A percentile compares a stretch with the other conserved stretches of the same genome.
These are phyloP conservation scores for Podospora pseudoanserina DNA, from an alignment of 495 filamentous ascomycete species.

Conservation along the genomic window DNA sequence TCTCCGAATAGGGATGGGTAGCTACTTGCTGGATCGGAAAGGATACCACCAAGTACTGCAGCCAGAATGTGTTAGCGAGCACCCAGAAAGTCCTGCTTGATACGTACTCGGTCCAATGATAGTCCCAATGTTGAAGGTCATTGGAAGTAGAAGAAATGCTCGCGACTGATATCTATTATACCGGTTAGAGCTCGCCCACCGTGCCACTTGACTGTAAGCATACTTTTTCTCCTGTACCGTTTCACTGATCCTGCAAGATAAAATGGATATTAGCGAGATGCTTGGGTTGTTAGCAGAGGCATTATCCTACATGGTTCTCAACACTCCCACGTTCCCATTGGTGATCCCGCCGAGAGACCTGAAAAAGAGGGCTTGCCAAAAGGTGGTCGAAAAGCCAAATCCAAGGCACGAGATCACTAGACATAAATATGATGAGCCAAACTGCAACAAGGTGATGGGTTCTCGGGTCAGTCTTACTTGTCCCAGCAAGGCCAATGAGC, in stretches of 20 bases:
- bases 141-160: conserved; percentile 66
- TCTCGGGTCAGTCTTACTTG: conserved; percentile 34
- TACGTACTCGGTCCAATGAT: conserved; percentile 60
- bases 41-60: conserved; percentile 60
- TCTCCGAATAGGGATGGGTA: conserved; percentile 68
- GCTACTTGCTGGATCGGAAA: conserved; percentile 68
- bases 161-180: conserved; percentile 52
- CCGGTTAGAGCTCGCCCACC: conserved; percentile 11
- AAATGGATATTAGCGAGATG: conserved; percentile 11
- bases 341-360: conserved; percentile 69
- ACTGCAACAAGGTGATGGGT: background rate
- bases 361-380: conserved; percentile 70
- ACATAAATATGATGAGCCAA: background rate
- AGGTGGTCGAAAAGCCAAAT: conserved; percentile 74
- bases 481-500: conserved; percentile 70
- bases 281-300: background rate
- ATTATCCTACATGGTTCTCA: conserved; percentile 62
- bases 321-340: conserved; percentile 80
- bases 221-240: conserved; percentile 60
- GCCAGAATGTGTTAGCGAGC: background rate
- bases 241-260: conserved; percentile 59
- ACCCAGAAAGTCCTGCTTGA: background rate
- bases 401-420: conserved; percentile 65
- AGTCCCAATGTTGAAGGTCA: conserved; percentile 75
- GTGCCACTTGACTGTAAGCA: background rate